phyloP scores from a whole-genome alignment of 1,284 basidiomycete genomes.

The Leucoagaricus sp. region DNA sequence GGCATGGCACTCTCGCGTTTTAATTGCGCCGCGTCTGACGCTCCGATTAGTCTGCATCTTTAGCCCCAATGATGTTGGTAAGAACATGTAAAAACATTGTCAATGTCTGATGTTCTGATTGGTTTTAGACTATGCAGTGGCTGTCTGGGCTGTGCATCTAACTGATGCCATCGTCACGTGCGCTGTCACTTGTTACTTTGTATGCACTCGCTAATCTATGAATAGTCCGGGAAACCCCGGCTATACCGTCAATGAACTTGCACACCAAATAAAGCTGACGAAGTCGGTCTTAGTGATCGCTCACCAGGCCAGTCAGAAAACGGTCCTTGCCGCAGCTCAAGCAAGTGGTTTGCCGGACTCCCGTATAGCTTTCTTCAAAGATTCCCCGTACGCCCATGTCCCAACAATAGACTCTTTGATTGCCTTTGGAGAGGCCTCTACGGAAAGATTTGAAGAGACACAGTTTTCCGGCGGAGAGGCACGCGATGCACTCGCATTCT shows the following conservation, averaged over 20 bases:
- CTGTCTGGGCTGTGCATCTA: conserved; percentile 75
- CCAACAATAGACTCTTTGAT: conserved; percentile 56
- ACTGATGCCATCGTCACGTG: conserved; percentile 73
- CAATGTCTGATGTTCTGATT: conserved; percentile 5
- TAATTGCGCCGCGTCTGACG: conserved; percentile 1
- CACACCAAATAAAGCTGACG: conserved; percentile 59
- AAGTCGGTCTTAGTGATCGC: conserved; percentile 60
- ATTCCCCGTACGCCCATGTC: conserved; percentile 17
- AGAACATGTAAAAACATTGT: conserved; percentile 12
- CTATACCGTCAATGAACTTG: conserved; percentile 70
- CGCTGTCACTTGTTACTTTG: conserved; percentile 20
- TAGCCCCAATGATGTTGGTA: conserved; percentile 70
- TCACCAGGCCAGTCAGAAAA: conserved; percentile 60
- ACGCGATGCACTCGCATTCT: conserved; percentile 68
- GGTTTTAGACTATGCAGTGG: conserved; percentile 64
- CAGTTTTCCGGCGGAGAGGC: conserved; percentile 62
- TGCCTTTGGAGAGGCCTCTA: conserved; percentile 47
- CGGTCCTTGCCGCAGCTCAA: conserved; percentile 56
- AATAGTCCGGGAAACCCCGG: conserved; percentile 62
- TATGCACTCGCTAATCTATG: conserved; percentile 19
- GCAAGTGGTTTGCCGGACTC: conserved; percentile 53
- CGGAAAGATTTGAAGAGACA: conserved; percentile 47
- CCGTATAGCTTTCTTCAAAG: conserved; percentile 56
- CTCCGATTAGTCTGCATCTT: conserved; percentile 56
- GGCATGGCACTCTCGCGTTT: not conserved